Base-by-base conservation (phyloP, 2,329 filamentous ascomycete genomes). In the Nemania serpens region DNA sequence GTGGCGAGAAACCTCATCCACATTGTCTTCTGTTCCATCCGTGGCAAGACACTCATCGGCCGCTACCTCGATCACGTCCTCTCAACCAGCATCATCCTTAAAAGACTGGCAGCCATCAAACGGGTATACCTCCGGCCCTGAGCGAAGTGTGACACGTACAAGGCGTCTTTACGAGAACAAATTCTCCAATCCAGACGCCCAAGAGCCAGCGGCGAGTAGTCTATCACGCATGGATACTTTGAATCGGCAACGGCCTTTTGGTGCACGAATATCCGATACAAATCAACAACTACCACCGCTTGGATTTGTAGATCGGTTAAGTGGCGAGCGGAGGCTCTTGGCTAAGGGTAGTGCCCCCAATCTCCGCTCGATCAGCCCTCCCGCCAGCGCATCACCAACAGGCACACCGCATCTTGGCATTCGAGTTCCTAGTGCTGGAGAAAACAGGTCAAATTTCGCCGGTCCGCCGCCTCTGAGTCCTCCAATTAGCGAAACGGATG, bases 1-100 rank as follows among this genome's bases (percentile, higher is more conserved):
- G 63, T 91, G 94, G 66, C 84, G 93, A 25, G 92, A 93, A 66
- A 97, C 93, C 0, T 95, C 90, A 1, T 97, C 94, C 0, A 96
- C 91, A 0, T 89, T 88, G 6, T 95, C 92, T 0, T 88, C 86
- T 0, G 78, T 77, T 3, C 89, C 87, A 5, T 88, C 86, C 0
- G 83, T 88, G 41, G 85, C 86, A 25, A 88, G 91, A 29, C 88
- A 86, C 57, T 97, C 94, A 0, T 97, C 93, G 1, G 91, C 93
- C 6, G 93, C 92, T 2, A 97, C 93, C 0, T 97, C 94, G 0
- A 81, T 96, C 52, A 86, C 88, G n/a, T 96, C 93, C 0, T 69
- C 70, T 13, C 91, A 94, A 62, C 79, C 78, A 15, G 74, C 82
- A 0, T 74, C 79, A 2, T 83, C 84, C 1, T 56, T 79, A 29